Evolutionary conservation across 192 early-diverging fungal species (phyloP), one percentile per base, ranked within the genome.

Genomic region (Coemansia asiatica): DNA sequence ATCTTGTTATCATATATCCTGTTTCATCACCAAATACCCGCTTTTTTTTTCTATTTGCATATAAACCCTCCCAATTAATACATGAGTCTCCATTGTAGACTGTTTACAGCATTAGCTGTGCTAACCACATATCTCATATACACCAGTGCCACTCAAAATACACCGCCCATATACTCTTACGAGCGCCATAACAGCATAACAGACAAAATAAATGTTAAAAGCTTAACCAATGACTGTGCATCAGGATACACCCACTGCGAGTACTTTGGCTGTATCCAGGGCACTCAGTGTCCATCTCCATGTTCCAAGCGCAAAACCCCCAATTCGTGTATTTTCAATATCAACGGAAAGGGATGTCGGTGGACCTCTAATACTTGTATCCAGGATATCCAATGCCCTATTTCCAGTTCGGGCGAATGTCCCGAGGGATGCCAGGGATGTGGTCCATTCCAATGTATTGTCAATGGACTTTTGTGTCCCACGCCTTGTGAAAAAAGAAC

Each of bases 331-430:
- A 25, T 44, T 7, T 60, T 60, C 26, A 60, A 25, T 46, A 10
- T 22, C 18, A 60, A 60, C 18, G 58, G 58, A 35, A 60, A 60
- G 13, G 58, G 58, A 21, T 60, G 58, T 46, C 58, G 58, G 38
- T 60, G 58, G 58, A 4, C 21, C 5, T 23, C 21, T 9, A 25
- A 21, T 13, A 60, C 19, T 4, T 60, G 58, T 26, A 22, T 60
- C 23, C 36, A 25, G 15, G 58, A 60, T 44, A 60, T 60, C 18
- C 58, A 60, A 23, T 60, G 58, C 18, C 58, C 58, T 15, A 35
- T 60, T 4, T 16, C 21, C 7, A 10, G 16, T 25, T 23, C 35
- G 0, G 58, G 58, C 21, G 23, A 46, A 22, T 60, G 58, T 44
- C 58, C 58, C 1, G 38, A 46, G 7, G 58, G 58, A 6, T 60